Base-by-base conservation (phyloP, 2,329 filamentous ascomycete genomes). In the Madurella fahalii region DNA sequence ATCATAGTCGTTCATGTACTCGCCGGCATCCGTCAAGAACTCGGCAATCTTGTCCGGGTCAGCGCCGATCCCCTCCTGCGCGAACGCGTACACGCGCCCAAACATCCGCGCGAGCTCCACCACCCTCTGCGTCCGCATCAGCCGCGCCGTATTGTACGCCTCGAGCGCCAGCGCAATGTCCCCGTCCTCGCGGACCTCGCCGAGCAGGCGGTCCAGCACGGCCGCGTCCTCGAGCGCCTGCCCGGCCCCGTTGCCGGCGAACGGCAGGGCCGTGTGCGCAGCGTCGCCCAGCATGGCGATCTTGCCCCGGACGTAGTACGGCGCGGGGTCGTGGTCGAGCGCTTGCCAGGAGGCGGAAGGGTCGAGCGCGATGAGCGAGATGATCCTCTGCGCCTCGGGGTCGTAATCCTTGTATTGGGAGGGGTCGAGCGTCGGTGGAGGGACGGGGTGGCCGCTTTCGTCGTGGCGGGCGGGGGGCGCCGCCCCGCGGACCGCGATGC, bases 191-290 rank as follows among this genome's bases (percentile, higher is more conserved):
- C 18, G 32, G 17, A 67, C 61, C 40, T 40, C 39, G 2, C 31
- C 52, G 40, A 71, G 62, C 16, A 71, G 45, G 17, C 42, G 39
- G 32, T 64, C 53, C 8, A 72, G 63, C 7, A 67, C 65, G 1
- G 66, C 64, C 1, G 68, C 67, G 53, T 72, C 70, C 57, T 72
- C 69, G 45, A 72, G 60, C n/a, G 68, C 70, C 54, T 72, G 70
- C 16, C 68, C 67, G 1, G 69, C 69, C 0, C 69, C 69, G 51
- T 71, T 69, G 7, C 69, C 69, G 2, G 66, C 64, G 57, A 71
- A 72, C 0, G 69, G 69, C 2, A 70, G 58, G 7, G 67, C 45
- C 2, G 69, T 64, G 58, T 72, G 69, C 9, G 70, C 69, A 0
- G 69, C 68, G 53, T 72, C 69, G 40, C 69, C 68, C 43, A 69